Percentiles rank a stretch among this genome's conserved stretches.
Evolutionary conservation across 2,329 filamentous ascomycete genomes (phyloP).

Genomic region (Chalaropsis ovoidea): DNA sequence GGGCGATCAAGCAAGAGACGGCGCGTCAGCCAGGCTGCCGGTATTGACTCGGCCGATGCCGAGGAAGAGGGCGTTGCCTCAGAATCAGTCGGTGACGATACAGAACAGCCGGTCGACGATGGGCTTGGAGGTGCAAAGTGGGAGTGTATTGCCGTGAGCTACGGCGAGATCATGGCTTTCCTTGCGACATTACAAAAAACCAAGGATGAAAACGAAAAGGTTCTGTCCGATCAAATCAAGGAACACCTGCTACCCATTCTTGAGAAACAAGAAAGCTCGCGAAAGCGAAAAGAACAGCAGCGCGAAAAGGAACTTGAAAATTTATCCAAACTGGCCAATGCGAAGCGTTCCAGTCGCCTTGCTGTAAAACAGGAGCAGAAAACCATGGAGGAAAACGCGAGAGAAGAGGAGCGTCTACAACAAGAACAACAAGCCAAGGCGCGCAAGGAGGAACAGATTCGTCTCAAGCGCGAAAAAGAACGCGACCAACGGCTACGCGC

Average conservation of each 20-base stretch:
- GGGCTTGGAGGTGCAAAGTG: slow-evolving; percentile 69
- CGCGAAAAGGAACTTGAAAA: slow-evolving; percentile 70
- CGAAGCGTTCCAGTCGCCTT: slow-evolving; percentile 85
- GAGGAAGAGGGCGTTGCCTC: slow-evolving; percentile 27
- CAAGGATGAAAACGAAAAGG: slow-evolving; percentile 75
- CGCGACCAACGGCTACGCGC: slow-evolving; percentile 72
- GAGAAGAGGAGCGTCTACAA: slow-evolving; percentile 25
- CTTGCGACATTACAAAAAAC: slow-evolving; percentile 62
- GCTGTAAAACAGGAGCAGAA: slow-evolving; percentile 41
- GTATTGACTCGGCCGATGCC: slow-evolving; percentile 30
- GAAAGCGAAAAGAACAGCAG: slow-evolving; percentile 57
- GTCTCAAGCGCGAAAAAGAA: slow-evolving; percentile 54
- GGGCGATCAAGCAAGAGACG: slow-evolving; percentile 62
- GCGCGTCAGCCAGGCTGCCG: slow-evolving; percentile 21
- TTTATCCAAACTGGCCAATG: slow-evolving; percentile 78
- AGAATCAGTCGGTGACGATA: slow-evolving; percentile 26
- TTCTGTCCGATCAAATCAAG: slow-evolving; percentile 59
- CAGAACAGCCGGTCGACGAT: slow-evolving; percentile 39
- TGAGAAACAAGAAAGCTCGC: slow-evolving; percentile 64
- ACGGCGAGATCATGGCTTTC: slow-evolving; percentile 66
- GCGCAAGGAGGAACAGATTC: slow-evolving; percentile 52
- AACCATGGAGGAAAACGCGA: slow-evolving; percentile 20
- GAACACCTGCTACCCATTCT: slow-evolving; percentile 76
- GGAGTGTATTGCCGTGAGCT: slow-evolving; percentile 79
- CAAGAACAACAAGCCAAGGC: slow-evolving; percentile 53